Base-by-base conservation (phyloP, 805 yeast genomes). In the Candida ortonii region DNA sequence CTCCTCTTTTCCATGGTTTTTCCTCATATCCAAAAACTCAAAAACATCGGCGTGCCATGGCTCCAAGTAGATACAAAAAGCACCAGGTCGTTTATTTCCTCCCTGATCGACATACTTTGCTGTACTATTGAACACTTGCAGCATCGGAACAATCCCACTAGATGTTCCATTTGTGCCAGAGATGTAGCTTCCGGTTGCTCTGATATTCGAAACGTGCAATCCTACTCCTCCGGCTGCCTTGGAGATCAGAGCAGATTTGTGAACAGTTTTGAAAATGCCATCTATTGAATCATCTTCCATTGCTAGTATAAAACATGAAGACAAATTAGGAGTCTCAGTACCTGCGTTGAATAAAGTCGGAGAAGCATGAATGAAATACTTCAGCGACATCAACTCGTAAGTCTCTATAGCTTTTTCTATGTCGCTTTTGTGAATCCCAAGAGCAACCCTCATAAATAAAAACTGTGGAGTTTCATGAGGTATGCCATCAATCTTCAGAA, bases 51-150 rank as follows among this genome's bases (percentile, higher is more conserved):
- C 76, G 57, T 90, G 98, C 98, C 98, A 90, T 36, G 98, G 97
- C 64, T 90, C 98, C 22, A 90, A 61, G 62, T 89, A 90, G 22
- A 88, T 64, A 22, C 96, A 96, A 62, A 90, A 84, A 3, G 98
- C 98, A 43, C 97, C 97, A 0, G 98, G 98, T 53, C 98, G 72
- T 63, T 89, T 89, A 65, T 90, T 90, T 36, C 97, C 97, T 44
- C 98, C 98, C 70, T 90, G 98, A 53, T 90, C 97, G 25, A 90
- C 97, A 55, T 89, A 90, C 50, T 96, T 76, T 13, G 98, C 97
- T 16, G 97, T 88, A 64, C 87, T 84, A 68, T 90, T 90, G 67
- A 80, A 90, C 7, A 90, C 97, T 49, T 95, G 78, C 17, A 90
- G 67, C 97, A 90, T 88, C n/a, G 98, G 98, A 25, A 89, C 81